Evolutionary conservation across 164 flowering plant genomes (phyloP).

Genomic region (Umbilicus rupestris): DNA sequence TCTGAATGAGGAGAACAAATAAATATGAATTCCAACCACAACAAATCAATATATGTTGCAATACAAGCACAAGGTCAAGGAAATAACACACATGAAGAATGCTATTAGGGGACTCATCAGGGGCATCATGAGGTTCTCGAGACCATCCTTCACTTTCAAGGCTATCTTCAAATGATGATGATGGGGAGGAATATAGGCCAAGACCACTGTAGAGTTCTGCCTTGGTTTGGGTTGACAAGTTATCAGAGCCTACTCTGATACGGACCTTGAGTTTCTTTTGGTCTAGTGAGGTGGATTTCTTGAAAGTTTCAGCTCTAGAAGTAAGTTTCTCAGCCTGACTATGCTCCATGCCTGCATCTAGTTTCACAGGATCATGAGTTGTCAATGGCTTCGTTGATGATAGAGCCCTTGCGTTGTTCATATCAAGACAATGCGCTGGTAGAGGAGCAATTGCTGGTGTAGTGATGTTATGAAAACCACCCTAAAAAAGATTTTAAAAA

Average conservation of each 20-base stretch:
- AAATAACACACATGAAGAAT: slow-evolving; percentile 50
- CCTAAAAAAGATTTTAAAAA: slow-evolving; percentile 16
- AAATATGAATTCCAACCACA: neutral
- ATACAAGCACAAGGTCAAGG: slow-evolving; percentile 3
- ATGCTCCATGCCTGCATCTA: slow-evolving; percentile 19
- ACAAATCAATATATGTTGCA: neutral
- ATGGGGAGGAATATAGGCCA: slow-evolving; percentile 68
- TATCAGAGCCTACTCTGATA: slow-evolving; percentile 33
- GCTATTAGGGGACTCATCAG: slow-evolving; percentile 40
- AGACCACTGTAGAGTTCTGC: slow-evolving; percentile 51
- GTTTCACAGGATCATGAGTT: slow-evolving; percentile 20
- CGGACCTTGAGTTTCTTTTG: slow-evolving; percentile 31
- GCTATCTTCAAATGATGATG: slow-evolving; percentile 49
- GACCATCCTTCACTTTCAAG: slow-evolving; percentile 32
- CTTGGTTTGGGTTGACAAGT: slow-evolving; percentile 15
- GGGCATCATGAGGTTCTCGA: slow-evolving; percentile 19
- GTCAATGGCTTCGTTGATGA: slow-evolving; percentile 16
- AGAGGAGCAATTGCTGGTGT: slow-evolving; percentile 21
- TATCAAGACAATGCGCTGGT: slow-evolving; percentile 19
- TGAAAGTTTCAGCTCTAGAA: slow-evolving; percentile 14
- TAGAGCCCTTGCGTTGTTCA: slow-evolving; percentile 12
- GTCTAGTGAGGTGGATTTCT: slow-evolving; percentile 16
- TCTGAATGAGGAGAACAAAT: slow-evolving; percentile 34
- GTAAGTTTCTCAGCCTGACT: slow-evolving; percentile 15
- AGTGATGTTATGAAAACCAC: slow-evolving; percentile 22